Conservation (phyloP, 768 basidiomycete genomes). For the Chiua virens region DNA sequence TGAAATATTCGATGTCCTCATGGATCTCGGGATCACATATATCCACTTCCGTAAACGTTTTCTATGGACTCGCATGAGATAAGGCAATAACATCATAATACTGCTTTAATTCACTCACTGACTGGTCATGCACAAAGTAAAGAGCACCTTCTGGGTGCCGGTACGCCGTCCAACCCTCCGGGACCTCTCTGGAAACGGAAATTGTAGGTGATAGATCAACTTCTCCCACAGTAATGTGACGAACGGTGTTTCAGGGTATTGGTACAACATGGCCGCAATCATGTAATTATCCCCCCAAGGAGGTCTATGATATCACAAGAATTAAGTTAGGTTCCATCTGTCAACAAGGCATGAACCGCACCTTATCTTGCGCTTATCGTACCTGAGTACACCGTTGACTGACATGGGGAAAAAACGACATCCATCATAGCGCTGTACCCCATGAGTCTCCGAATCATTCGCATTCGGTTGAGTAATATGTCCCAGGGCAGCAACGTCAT, state of each 20-base stretch:
- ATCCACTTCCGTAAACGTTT: constrained; percentile 55
- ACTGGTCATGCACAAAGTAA: constrained; percentile 51
- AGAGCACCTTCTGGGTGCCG: constrained; percentile 64
- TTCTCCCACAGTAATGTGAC: constrained; percentile 3
- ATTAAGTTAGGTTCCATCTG: background rate
- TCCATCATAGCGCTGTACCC: background rate
- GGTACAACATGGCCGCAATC: constrained; percentile 16
- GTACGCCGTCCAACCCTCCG: constrained; percentile 44
- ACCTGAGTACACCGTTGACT: constrained; percentile 10
- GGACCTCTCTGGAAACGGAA: constrained; percentile 13
- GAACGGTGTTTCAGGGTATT: constrained; percentile 20
- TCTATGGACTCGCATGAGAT: constrained; percentile 34
- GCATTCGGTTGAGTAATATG: constrained; percentile 3
- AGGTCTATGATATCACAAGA: constrained; percentile 8
- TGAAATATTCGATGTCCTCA: constrained; percentile 37
- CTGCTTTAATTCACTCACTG: constrained; percentile 33
- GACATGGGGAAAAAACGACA: constrained; percentile 18
- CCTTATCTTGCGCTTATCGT: constrained; percentile 13
- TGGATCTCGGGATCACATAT: constrained; percentile 40
- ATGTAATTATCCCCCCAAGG: background rate
- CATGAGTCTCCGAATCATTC: constrained; percentile 10
- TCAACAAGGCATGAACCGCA: background rate
- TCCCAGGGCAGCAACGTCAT: background rate
- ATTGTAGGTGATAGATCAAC: background rate
- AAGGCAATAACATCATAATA: background rate